Base-by-base conservation (phyloP, 192 early-diverging fungal species). In the Coemansia sp. region DNA sequence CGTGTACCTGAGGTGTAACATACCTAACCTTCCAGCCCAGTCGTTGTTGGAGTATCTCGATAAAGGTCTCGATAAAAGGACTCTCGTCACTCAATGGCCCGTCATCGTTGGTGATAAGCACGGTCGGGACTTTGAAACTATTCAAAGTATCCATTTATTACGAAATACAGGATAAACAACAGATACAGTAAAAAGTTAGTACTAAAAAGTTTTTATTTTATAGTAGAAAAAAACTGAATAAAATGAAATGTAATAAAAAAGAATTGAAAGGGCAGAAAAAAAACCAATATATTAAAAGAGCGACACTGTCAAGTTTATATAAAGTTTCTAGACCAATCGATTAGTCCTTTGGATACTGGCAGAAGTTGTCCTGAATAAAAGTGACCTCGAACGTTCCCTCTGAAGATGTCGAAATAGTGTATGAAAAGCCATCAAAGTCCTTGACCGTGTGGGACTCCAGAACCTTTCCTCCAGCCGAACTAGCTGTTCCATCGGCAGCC, bases 351-450 rank as follows among this genome's bases (percentile, higher is more conserved):
- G 89, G 89, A 65, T 83, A 91, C 50, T 82, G 82, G 69, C 89
- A 91, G 64, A 79, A 82, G 25, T 58, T 65, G 64, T 91, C 89
- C 40, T 85, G 77, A 11, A 91, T 77, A 61, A 83, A 81, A 0
- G 85, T 87, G 5, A 89, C 88, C 40, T 82, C 77, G 70, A 89
- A 91, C 1, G 83, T 73, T 7, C 89, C 89, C 63, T 89, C 86
- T 14, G 85, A 83, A 51, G 72, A 76, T 32, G 88, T 88, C 0
- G 61, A 69, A 42, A 89, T 83, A 22, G 63, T 68, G 58, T 89
- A 88, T 68, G 60, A 48, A 32, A 56, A 54, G 33, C 48, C 63
- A 25, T 77, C 61, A 32, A 89, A 77, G 58, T 85, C 77, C 48
- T 86, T 83, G 55, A 88, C 78, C 0, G 84, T 88, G 52, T 87